Percentiles rank a stretch among this genome's conserved stretches.
Evolutionary conservation across 202 grass and related monocot species (phyloP).

Genomic region (Digitaria exilis): DNA sequence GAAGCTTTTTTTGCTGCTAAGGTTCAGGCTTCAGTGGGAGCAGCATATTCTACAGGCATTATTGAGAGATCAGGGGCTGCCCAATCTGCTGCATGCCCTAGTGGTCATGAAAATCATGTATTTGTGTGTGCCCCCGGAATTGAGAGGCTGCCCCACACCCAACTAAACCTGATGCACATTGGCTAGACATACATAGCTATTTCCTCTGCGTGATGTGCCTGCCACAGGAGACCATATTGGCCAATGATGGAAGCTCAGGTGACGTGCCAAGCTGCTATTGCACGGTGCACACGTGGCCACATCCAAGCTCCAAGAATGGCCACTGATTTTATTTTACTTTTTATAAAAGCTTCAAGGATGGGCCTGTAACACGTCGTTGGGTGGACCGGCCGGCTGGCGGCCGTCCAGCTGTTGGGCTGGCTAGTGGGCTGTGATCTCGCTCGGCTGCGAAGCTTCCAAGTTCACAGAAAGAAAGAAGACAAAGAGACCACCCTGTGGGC

Average conservation of each 20-base stretch:
- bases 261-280: constrained; percentile 34
- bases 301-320: neutral
- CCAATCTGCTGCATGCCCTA: constrained; percentile 5
- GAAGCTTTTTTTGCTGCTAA: constrained; percentile 26
- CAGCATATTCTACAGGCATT: constrained; percentile 51
- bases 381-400: too few relatives aligned
- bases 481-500: neutral
- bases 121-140: constrained; percentile 25
- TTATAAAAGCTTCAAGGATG: neutral
- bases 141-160: constrained; percentile 25
- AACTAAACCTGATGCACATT: constrained; percentile 9
- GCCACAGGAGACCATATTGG: neutral
- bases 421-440: neutral
- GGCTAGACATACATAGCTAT: neutral
- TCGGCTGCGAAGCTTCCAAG: neutral
- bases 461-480: too few relatives aligned
- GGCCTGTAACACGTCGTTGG: neutral
- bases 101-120: neutral
- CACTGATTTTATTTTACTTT: neutral
- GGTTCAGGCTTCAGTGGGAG: constrained; percentile 44
- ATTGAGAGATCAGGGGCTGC: constrained; percentile 28
- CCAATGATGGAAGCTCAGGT: neutral
- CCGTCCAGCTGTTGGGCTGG: neutral
- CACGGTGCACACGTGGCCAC: neutral
- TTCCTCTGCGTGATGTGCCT: neutral